A percentile compares a stretch with the other conserved stretches of the same genome.
phyloP scores from a whole-genome alignment of 2,329 filamentous ascomycete species.

The Fusarium odoratissimum region DNA sequence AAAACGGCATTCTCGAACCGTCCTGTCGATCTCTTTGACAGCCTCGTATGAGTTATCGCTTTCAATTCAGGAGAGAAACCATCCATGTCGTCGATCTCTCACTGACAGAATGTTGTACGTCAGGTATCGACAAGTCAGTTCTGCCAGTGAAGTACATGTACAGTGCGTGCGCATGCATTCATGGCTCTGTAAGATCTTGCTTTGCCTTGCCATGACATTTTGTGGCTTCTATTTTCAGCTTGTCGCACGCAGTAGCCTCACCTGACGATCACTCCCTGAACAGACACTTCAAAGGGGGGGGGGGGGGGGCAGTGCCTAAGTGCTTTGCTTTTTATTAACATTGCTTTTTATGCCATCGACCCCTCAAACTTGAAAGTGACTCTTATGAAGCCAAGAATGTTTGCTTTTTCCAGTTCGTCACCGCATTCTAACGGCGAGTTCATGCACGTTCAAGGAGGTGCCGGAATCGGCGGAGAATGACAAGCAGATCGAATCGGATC shows the following conservation, averaged over 20 bases:
- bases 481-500: not conserved
- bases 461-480: not conserved
- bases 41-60: conserved; percentile 18
- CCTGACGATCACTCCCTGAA: not conserved
- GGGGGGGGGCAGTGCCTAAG: not conserved
- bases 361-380: not conserved
- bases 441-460: not conserved
- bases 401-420: conserved; percentile 14
- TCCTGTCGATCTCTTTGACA: conserved; percentile 11
- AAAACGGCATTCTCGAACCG: not conserved
- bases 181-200: not conserved
- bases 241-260: conserved; percentile 16
- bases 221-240: not conserved
- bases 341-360: conserved; percentile 29
- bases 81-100: conserved; percentile 32
- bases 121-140: not conserved
- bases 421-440: not conserved
- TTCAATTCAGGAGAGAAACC: not conserved
- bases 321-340: not conserved
- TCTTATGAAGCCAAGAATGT: not conserved
- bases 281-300: not conserved
- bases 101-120: not conserved
- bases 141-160: not conserved
- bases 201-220: not conserved
- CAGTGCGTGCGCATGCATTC: not conserved